phyloP scores from a whole-genome alignment of 2,329 filamentous ascomycete genomes.

The Mycosphaerella sp. region DNA sequence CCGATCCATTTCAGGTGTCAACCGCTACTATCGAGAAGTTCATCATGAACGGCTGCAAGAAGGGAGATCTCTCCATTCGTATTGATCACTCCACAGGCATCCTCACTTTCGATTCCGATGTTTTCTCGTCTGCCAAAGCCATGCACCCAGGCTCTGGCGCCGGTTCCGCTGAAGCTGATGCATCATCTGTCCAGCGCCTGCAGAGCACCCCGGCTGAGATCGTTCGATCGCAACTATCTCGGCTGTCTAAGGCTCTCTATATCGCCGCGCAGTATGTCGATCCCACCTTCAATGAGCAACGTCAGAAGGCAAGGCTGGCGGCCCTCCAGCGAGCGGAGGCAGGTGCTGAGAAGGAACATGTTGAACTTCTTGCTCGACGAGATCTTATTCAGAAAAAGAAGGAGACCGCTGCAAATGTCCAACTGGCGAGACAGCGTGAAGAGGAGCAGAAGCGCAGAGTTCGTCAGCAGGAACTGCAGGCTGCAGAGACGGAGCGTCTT shows the following conservation, averaged over 20 bases:
- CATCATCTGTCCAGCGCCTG: slow-evolving; percentile 80
- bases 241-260: slow-evolving; percentile 83
- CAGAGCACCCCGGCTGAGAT: slow-evolving; percentile 98
- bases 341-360: slow-evolving; percentile 87
- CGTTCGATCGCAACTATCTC: slow-evolving; percentile 86
- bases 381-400: slow-evolving; percentile 95
- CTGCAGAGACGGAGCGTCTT: slow-evolving; percentile 82
- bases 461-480: slow-evolving; percentile 78
- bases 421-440: slow-evolving; percentile 85
- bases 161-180: slow-evolving; percentile 81
- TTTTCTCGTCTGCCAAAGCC: slow-evolving; percentile 95
- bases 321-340: slow-evolving; percentile 76
- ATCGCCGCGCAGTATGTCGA: slow-evolving; percentile 96
- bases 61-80: slow-evolving; percentile 92
- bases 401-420: slow-evolving; percentile 82
- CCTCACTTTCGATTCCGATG: slow-evolving; percentile 94
- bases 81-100: slow-evolving; percentile 94
- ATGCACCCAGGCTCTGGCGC: slow-evolving; percentile 75
- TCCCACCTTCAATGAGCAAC: slow-evolving; percentile 75
- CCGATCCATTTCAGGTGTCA: slow-evolving; percentile 89
- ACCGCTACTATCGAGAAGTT: slow-evolving; percentile 96
- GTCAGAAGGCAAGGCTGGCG: slow-evolving; percentile 68
- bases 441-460: slow-evolving; percentile 82
- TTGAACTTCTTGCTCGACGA: slow-evolving; percentile 75
- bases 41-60: slow-evolving; percentile 99